These are phyloP conservation scores for Crithidia sp. DNA, from an alignment of 208 protist genomes.

Conservation along the genomic window DNA sequence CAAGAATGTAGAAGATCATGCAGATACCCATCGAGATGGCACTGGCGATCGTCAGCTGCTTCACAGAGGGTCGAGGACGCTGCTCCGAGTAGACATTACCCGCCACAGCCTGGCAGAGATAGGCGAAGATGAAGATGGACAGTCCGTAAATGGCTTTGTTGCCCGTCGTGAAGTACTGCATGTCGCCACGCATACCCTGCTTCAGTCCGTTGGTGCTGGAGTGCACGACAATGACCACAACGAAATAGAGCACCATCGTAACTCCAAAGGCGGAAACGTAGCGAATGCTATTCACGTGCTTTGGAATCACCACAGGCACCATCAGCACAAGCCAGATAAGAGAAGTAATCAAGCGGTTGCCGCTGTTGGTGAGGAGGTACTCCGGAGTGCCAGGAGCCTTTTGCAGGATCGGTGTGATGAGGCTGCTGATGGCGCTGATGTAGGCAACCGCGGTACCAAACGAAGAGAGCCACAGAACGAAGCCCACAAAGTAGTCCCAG, in stretches of 20 bases:
- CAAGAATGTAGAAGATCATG: too few relatives aligned
- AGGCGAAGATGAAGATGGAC: slow-evolving; percentile 80
- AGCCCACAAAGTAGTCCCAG: slow-evolving; percentile 77
- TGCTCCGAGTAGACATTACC: slow-evolving; percentile 61
- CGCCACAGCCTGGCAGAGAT: slow-evolving; percentile 64
- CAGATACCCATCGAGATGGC: too few relatives aligned
- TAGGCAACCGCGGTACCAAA: slow-evolving; percentile 80
- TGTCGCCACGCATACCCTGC: slow-evolving; percentile 39
- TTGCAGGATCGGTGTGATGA: slow-evolving; percentile 59
- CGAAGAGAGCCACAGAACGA: slow-evolving; percentile 66
- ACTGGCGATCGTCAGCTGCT: background rate
- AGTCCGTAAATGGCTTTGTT: slow-evolving; percentile 62
- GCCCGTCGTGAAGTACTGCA: slow-evolving; percentile 49
- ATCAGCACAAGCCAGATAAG: slow-evolving; percentile 35
- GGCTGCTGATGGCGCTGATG: slow-evolving; percentile 66
- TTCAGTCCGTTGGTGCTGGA: slow-evolving; percentile 44
- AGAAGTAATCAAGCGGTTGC: too few relatives aligned
- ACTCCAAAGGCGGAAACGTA: slow-evolving; percentile 75
- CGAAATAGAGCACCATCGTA: slow-evolving; percentile 77
- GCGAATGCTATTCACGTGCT: slow-evolving; percentile 75
- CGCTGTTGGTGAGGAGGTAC: too few relatives aligned
- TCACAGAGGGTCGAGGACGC: slow-evolving; percentile 36
- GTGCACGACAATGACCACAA: slow-evolving; percentile 64
- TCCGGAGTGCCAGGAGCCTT: slow-evolving; percentile 1
- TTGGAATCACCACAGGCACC: slow-evolving; percentile 70